A percentile compares a stretch with the other conserved stretches of the same genome.
These are phyloP conservation scores for Chrysanthemum lavandulifolium DNA, from an alignment of 129 eudicot species.

Conservation along the genomic window DNA sequence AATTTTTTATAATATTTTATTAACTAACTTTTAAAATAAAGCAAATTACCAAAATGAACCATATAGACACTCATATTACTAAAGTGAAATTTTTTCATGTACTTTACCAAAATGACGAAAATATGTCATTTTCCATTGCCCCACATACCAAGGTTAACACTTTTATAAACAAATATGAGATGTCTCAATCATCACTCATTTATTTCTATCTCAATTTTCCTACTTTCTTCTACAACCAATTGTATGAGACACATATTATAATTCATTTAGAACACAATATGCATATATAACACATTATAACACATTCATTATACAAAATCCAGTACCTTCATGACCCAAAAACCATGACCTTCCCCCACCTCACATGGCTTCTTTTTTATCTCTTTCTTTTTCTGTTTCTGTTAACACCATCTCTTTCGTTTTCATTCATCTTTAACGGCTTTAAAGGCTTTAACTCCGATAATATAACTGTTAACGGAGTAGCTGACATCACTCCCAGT, in stretches of 20 bases:
- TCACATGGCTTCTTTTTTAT: constrained; percentile 12
- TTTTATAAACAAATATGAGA: too few relatives aligned
- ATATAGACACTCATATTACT: too few relatives aligned
- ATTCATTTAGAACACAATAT: constrained; percentile 1
- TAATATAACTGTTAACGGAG: constrained; percentile 46
- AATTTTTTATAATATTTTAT: too few relatives aligned
- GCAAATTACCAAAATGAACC: too few relatives aligned
- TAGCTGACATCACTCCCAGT: constrained; percentile 36
- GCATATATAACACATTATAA: background rate
- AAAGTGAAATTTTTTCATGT: too few relatives aligned
- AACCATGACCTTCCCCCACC: constrained; percentile 24
- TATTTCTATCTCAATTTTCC: background rate
- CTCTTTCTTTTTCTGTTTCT: constrained; percentile 7
- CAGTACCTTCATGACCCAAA: background rate
- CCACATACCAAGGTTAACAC: too few relatives aligned
- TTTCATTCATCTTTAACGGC: constrained; percentile 44
- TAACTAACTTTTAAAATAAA: too few relatives aligned
- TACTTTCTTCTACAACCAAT: constrained; percentile 5
- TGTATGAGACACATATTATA: constrained; percentile 16
- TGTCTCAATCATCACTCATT: constrained; percentile 28
- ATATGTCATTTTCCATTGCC: too few relatives aligned
- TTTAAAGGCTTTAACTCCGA: constrained; percentile 35
- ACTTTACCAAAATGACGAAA: too few relatives aligned
- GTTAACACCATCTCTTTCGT: constrained; percentile 19
- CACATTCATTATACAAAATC: background rate